Percentiles rank a stretch among this genome's conserved stretches.
phyloP scores from a whole-genome alignment of 129 eudicot genomes.

The Artemisia annua region DNA sequence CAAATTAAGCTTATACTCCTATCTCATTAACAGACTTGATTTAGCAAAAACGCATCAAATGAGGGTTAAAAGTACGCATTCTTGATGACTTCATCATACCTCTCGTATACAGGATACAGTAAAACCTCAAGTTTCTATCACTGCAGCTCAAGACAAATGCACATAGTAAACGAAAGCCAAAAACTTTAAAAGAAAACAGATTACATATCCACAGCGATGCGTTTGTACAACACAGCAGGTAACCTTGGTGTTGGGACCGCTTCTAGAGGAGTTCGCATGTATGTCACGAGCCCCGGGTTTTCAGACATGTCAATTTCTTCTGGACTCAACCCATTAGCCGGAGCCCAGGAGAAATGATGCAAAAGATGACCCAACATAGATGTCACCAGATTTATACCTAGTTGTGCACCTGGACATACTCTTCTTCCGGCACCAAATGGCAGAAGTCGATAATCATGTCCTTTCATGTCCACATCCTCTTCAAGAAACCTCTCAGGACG shows the following conservation, averaged over 20 bases:
- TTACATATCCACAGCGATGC: constrained; percentile 54
- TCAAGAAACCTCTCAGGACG: constrained; percentile 67
- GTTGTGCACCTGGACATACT: constrained; percentile 73
- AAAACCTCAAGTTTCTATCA: constrained; percentile 1
- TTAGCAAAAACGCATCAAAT: too few species aligned
- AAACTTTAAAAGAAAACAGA: neutral
- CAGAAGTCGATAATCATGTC: constrained; percentile 65
- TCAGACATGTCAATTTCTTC: constrained; percentile 68
- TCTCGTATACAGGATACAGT: neutral
- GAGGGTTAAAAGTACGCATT: too few species aligned
- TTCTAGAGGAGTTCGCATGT: constrained; percentile 62
- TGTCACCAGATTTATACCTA: constrained; percentile 59
- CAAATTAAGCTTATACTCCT: too few species aligned
- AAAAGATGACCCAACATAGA: constrained; percentile 67
- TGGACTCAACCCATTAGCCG: constrained; percentile 49
- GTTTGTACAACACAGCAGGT: constrained; percentile 53
- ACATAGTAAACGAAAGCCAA: neutral
- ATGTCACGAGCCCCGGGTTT: constrained; percentile 62
- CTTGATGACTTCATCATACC: too few species aligned
- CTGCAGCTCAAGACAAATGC: constrained; percentile 16
- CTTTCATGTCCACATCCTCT: constrained; percentile 85
- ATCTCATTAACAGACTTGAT: too few species aligned
- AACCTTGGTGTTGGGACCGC: constrained; percentile 61
- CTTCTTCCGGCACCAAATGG: constrained; percentile 87
- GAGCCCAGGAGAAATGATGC: constrained; percentile 70